These are phyloP conservation scores for Ascochyta rabiei DNA, from an alignment of 2,329 filamentous ascomycete genomes.

Conservation along the genomic window DNA sequence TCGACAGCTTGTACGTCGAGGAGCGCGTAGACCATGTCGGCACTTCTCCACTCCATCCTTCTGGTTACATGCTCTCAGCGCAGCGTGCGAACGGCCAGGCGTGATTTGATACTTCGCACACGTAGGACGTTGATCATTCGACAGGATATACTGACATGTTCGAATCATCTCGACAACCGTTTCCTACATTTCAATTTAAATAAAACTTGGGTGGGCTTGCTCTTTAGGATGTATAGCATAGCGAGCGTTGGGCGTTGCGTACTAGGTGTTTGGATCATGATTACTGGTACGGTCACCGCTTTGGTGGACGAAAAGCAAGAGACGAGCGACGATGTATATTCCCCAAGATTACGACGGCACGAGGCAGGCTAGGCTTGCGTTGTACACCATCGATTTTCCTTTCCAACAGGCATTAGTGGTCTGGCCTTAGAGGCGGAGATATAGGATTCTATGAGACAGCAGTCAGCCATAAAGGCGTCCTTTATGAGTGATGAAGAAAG, in stretches of 20 bases:
- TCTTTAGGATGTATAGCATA: conserved; percentile 43
- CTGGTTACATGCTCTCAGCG: conserved; percentile 44
- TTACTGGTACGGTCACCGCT: conserved; percentile 19
- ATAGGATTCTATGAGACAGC: conserved; percentile 6
- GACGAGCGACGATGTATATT: conserved; percentile 40
- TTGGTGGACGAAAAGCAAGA: conserved; percentile 37
- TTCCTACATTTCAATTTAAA: conserved; percentile 18
- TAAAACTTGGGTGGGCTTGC: conserved; percentile 24
- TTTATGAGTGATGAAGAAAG: background rate
- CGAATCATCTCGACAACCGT: conserved; percentile 12
- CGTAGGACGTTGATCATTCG: conserved; percentile 10
- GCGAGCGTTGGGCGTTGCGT: conserved; percentile 44
- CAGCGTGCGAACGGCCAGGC: conserved; percentile 17
- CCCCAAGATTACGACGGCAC: conserved; percentile 36
- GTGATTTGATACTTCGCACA: background rate
- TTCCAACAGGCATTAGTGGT: conserved; percentile 18
- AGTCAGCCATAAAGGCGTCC: background rate
- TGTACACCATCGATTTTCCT: conserved; percentile 23
- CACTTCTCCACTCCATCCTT: conserved; percentile 42
- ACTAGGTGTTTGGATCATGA: conserved; percentile 29
- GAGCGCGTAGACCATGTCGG: conserved; percentile 47
- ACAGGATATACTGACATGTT: conserved; percentile 15
- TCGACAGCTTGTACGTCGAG: conserved; percentile 40
- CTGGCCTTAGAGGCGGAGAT: conserved; percentile 19
- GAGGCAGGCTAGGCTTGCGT: conserved; percentile 19